Evolutionary conservation across 2,329 filamentous ascomycete species (phyloP).

Genomic region (Fusarium tupiense): DNA sequence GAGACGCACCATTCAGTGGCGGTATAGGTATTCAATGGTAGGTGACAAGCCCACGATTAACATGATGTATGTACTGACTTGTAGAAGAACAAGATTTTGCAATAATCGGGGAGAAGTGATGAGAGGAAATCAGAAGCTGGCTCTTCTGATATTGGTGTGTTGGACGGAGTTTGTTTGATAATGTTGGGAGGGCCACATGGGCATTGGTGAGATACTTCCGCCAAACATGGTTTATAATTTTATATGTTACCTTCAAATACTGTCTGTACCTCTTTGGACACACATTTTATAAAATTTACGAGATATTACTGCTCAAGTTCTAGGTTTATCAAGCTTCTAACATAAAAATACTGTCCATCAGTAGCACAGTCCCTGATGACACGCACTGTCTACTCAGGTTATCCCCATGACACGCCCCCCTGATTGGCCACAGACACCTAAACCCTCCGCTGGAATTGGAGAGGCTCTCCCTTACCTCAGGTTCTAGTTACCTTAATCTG

Average conservation of each 20-base stretch:
- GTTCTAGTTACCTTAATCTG: neutral
- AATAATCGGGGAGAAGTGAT: neutral
- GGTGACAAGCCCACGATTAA: neutral
- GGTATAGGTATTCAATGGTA: neutral
- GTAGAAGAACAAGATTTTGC: neutral
- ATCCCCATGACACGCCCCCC: neutral
- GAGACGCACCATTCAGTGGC: neutral
- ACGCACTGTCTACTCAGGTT: neutral
- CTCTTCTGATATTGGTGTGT: neutral
- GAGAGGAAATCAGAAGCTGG: conserved; percentile 11
- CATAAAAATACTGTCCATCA: too few species aligned
- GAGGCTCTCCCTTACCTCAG: conserved; percentile 35
- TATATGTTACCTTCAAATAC: neutral
- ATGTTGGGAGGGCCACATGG: neutral
- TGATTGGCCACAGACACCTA: conserved; percentile 19
- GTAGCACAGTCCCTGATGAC: conserved; percentile 12
- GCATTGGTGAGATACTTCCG: neutral
- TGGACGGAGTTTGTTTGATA: neutral
- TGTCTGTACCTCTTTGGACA: neutral
- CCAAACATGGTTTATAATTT: neutral
- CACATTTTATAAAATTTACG: neutral
- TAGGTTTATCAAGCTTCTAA: neutral
- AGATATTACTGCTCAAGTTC: neutral
- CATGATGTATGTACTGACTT: neutral
- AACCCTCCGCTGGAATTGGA: conserved; percentile 22